Base-by-base conservation (phyloP, 768 basidiomycete genomes). In the Hericium rajendrae region DNA sequence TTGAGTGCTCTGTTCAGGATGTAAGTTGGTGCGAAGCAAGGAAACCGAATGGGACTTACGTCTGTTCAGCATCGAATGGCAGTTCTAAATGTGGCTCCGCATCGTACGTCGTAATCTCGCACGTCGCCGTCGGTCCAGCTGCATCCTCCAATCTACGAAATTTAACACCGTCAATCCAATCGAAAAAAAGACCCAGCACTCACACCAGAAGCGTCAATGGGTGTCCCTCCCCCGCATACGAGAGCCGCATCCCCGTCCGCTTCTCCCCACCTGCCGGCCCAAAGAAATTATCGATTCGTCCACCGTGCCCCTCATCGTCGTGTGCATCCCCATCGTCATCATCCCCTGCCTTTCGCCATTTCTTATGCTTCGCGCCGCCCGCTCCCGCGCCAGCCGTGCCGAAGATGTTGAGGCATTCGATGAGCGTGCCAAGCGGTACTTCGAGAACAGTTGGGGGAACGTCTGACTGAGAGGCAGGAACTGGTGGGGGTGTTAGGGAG, bases 401-500 rank as follows among this genome's bases (percentile, higher is more conserved):
- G 65, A 94, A 97, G 56, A 97, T 86, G 65, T 95, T 94, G 37
- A 99, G 76, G 65, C 91, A 94, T 61, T 97, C 93, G 59, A 97
- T 80, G 53, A 97, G 72, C 3, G 85, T 86, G 67, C 83, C 80
- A 40, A 99, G 80, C 2, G 88, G 87, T 56, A 99, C 79, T 69
- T 94, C 91, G 65, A 97, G 88, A 0, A 82, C 77, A 2, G 73
- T 72, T 37, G 68, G 61, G 22, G 57, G 59, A 53, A 66, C 64
- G 15, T 66, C 69, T 15, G 62, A 22, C 56, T 66, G 65, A 16
- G 66, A 62, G 6, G 63, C 62, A 15, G 66, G 61, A 6, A 63
- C 62, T 6, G 52, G 58, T 38, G 65, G 54, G 3, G 64, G 53
- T 38, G 59, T 59, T n/a, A 61, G 58, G 11, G 61, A 61, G 13